Evolutionary conservation across 345 rosid species (phyloP).

Genomic region (Garcia nutans): DNA sequence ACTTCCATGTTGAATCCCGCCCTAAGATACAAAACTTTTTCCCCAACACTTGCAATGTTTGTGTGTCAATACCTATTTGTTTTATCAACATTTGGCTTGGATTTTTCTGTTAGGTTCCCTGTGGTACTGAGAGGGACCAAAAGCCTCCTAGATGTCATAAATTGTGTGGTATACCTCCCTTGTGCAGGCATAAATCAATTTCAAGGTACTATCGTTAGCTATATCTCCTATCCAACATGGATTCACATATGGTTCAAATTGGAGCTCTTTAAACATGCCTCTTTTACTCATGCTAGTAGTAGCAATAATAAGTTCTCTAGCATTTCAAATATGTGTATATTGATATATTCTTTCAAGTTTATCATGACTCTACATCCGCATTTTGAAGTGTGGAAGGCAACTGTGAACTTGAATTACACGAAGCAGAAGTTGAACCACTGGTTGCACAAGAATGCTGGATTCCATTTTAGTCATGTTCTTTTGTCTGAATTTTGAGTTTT

Average conservation of each 20-base stretch:
- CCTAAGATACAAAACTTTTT: background rate
- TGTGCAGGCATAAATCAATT: conserved; percentile 72
- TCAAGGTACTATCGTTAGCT: conserved; percentile 53
- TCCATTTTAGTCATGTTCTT: background rate
- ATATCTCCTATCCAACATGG: background rate
- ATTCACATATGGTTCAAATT: conserved; percentile 10
- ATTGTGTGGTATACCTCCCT: conserved; percentile 51
- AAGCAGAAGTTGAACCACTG: background rate
- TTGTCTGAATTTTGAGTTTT: background rate
- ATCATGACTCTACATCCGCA: background rate
- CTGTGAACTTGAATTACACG: background rate
- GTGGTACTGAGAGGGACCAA: conserved; percentile 87
- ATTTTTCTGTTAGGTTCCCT: conserved; percentile 71
- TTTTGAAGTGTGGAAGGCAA: background rate
- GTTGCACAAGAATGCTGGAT: background rate
- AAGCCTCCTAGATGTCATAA: conserved; percentile 91
- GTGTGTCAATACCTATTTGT: background rate
- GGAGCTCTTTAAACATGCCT: background rate
- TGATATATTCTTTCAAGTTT: background rate
- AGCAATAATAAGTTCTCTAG: background rate
- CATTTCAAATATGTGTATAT: background rate
- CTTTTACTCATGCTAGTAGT: background rate
- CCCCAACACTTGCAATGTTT: conserved; percentile 1
- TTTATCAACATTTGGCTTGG: conserved; percentile 7
- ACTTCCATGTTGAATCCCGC: no score